Evolutionary conservation across 2,329 filamentous ascomycete species (phyloP), one percentile per base, ranked within the genome.

Genomic region (Epichloe sibirici): DNA sequence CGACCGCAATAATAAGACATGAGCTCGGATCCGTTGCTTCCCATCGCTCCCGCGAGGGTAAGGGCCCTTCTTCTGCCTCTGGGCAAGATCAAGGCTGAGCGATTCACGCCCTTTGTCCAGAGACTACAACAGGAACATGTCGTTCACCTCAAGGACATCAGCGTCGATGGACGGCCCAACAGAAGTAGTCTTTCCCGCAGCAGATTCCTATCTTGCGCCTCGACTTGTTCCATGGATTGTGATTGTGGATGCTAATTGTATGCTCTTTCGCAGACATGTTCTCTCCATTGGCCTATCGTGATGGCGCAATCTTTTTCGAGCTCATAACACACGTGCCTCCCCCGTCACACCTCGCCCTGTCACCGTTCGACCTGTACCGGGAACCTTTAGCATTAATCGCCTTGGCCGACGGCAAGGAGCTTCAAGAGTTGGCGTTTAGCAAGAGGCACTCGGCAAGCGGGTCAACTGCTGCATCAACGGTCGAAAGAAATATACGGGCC

Each of bases 11-110:
- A 76, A 72, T 69, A 76, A 85, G 72, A 66, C 17, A 95, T 95
- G 90, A 85, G 81, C 73, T 78, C 87, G 72, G 91, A 96, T 75
- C 84, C 88, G 69, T 81, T 95, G 68, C 86, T 90, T 68, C 90
- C 91, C 70, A 83, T 90, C 74, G 87, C 90, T 70, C 90, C 90
- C 66, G 91, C 90, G 73, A 86, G 88, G 77, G 82, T 97, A 65
- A 87, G 88, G 73, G 88, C 86, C 57, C 80, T 96, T 61, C 79
- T 95, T 55, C 75, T 97, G 56, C 93, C 93, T 51, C 77, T 95
- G 59, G 91, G 91, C 51, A 85, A 81, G 65, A 93, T 97, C 67
- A 90, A 84, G 66, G 81, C 84, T 56, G 83, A 86, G 51, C 81
- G 87, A 55, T 97, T 96, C 69, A 71, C 83, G 60, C 76, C 78